Evolutionary conservation across 2,329 filamentous ascomycete species (phyloP).

Genomic region (Ceratocystis alfenasii): DNA sequence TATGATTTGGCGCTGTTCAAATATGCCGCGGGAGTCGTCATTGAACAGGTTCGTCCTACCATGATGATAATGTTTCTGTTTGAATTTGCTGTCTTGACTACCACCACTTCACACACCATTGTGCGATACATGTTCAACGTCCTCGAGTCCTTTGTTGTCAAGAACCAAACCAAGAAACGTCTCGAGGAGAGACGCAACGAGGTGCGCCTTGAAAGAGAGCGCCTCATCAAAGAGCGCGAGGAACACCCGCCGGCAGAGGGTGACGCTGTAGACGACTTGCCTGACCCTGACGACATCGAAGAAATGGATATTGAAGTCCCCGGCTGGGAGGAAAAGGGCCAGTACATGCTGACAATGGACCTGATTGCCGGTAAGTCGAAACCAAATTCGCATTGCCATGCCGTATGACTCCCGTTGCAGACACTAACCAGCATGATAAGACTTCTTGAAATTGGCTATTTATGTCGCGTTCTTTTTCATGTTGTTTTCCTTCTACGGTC

Average conservation of each 20-base stretch:
- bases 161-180: constrained; percentile 58
- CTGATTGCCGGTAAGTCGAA: constrained; percentile 56
- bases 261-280: constrained; percentile 30
- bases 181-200: constrained; percentile 57
- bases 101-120: constrained; percentile 68
- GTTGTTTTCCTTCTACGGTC: constrained; percentile 81
- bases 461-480: constrained; percentile 90
- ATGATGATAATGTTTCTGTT: constrained; percentile 99
- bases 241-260: constrained; percentile 38
- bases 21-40: constrained; percentile 71
- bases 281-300: constrained; percentile 64
- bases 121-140: constrained; percentile 69
- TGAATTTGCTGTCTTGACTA: constrained; percentile 79
- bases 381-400: neutral
- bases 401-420: neutral
- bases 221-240: constrained; percentile 39
- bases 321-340: constrained; percentile 91
- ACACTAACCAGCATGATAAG: constrained; percentile 33
- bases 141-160: constrained; percentile 62
- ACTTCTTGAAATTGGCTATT: constrained; percentile 80
- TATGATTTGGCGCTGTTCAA: constrained; percentile 72
- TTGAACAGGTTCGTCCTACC: constrained; percentile 78
- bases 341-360: constrained; percentile 82
- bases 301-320: constrained; percentile 92
- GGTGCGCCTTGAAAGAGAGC: constrained; percentile 46